A percentile compares a stretch with the other conserved stretches of the same genome.
phyloP scores from a whole-genome alignment of 768 basidiomycete genomes.

The Hericium coralloides region DNA sequence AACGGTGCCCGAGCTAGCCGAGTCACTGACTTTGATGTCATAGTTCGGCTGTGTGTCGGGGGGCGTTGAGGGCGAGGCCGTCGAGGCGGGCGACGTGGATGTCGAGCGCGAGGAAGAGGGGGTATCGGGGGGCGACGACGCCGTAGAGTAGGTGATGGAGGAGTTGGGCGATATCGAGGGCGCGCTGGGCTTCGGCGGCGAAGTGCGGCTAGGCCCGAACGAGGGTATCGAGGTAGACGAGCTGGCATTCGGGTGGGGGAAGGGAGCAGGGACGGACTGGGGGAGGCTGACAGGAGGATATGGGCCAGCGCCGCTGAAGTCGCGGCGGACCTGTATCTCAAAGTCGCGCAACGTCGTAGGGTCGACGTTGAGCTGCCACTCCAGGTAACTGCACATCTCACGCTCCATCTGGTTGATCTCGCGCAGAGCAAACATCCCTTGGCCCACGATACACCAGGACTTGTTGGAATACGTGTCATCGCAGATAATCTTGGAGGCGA shows the following conservation, averaged over 20 bases:
- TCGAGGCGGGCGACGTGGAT: conserved; percentile 21
- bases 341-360: conserved; percentile 51
- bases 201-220: conserved; percentile 11
- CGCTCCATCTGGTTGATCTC: conserved; percentile 98
- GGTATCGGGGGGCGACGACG: conserved; percentile 20
- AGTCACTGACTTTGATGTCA: not conserved
- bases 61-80: conserved; percentile 21
- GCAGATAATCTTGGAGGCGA: conserved; percentile 68
- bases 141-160: conserved; percentile 11
- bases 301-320: conserved; percentile 46
- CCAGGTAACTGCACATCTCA: conserved; percentile 88
- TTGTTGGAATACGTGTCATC: conserved; percentile 67
- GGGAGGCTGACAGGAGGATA: conserved; percentile 59
- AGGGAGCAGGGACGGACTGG: conserved; percentile 27
- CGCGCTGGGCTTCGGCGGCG: conserved; percentile 1
- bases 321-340: conserved; percentile 47
- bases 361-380: conserved; percentile 84
- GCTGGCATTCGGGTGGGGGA: conserved; percentile 14
- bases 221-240: conserved; percentile 13
- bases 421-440: conserved; percentile 56
- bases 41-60: not conserved
- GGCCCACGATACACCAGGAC: conserved; percentile 55
- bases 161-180: conserved; percentile 12
- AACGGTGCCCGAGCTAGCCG: not conserved
- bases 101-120: conserved; percentile 21